Conservation (phyloP, 306 rosid species). For the Amphicarpaea edgeworthii region DNA sequence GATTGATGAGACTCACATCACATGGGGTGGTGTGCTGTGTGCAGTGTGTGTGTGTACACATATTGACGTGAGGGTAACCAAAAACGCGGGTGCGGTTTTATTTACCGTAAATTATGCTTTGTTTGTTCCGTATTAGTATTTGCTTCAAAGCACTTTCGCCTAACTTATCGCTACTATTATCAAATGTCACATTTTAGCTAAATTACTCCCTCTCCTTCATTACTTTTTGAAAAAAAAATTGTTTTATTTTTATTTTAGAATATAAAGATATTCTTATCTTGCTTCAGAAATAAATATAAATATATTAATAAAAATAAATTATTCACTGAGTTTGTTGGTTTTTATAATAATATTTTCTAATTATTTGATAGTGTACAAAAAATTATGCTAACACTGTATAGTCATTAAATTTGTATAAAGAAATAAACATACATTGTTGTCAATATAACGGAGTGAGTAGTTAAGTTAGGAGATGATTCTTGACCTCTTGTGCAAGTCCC, state of each 20-base stretch:
- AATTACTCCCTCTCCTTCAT: too few species aligned
- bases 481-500: not conserved
- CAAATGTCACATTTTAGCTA: not conserved
- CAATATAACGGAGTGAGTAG: not conserved
- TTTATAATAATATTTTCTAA: too few species aligned
- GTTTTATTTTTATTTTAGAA: too few species aligned
- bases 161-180: not conserved
- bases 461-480: not conserved
- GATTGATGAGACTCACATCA: conserved; percentile 44
- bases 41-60: conserved; percentile 38
- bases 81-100: conserved; percentile 65
- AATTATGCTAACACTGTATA: too few species aligned
- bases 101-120: conserved; percentile 10
- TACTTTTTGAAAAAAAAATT: too few species aligned
- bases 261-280: too few species aligned
- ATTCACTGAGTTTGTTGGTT: too few species aligned
- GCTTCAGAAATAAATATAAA: too few species aligned
- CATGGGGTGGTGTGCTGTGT: conserved; percentile 52
- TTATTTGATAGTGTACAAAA: too few species aligned
- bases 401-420: too few species aligned
- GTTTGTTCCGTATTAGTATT: not conserved
- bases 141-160: not conserved
- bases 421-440: too few species aligned
- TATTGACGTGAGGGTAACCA: conserved; percentile 25
- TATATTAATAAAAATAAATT: too few species aligned